Evolutionary conservation across 176 grass and related monocot species (phyloP).

Genomic region (Cocos nucifera): DNA sequence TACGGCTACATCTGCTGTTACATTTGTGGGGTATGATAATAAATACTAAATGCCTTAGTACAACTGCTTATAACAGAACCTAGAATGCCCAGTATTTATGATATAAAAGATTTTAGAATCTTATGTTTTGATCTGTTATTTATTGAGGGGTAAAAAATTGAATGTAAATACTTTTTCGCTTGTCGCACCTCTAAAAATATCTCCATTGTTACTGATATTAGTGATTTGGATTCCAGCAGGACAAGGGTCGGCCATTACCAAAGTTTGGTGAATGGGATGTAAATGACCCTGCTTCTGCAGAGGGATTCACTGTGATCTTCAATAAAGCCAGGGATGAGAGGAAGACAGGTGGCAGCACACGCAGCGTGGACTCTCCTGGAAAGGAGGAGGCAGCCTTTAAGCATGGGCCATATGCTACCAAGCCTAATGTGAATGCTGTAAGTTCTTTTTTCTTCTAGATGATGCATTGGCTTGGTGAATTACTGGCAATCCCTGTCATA

Average conservation of each 20-base stretch:
- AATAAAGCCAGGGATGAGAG: constrained; percentile 45
- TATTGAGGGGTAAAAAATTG: no score
- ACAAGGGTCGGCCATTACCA: constrained; percentile 69
- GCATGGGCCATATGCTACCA: constrained; percentile 19
- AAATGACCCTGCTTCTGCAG: constrained; percentile 73
- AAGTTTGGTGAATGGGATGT: constrained; percentile 93
- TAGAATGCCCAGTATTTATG: no score
- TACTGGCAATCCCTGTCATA: background rate
- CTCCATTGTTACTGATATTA: no score
- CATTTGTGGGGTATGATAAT: no score
- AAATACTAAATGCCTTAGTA: no score
- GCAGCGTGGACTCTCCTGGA: background rate
- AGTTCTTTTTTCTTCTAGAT: constrained; percentile 4
- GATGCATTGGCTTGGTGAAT: background rate
- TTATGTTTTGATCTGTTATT: no score
- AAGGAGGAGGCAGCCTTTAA: constrained; percentile 14
- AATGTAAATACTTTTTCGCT: no score
- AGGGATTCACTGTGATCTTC: constrained; percentile 43
- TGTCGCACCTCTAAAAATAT: no score
- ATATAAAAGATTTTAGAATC: no score
- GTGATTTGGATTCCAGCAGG: constrained; percentile 36
- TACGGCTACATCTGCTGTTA: no score
- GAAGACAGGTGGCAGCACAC: constrained; percentile 25
- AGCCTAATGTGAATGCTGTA: constrained; percentile 22
- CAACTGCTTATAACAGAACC: no score